Conservation (phyloP, 1,139 yeast species). For the Scheffersomyces titani region DNA sequence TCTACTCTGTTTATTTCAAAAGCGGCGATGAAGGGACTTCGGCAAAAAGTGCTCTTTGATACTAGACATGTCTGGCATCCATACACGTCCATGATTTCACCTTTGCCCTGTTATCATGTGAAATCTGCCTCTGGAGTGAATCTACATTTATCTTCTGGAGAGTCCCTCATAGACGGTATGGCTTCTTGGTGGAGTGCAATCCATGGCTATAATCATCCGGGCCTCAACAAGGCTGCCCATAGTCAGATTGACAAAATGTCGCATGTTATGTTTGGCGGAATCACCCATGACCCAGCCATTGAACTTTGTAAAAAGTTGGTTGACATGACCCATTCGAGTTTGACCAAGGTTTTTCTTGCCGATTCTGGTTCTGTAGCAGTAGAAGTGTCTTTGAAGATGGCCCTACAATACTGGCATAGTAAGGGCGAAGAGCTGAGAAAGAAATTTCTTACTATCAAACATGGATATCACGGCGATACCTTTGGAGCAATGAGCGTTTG, state of each 20-base stretch:
- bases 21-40: not conserved
- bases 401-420: constrained; percentile 13
- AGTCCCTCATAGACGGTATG: constrained; percentile 26
- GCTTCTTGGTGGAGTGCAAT: constrained; percentile 36
- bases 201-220: constrained; percentile 29
- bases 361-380: constrained; percentile 15
- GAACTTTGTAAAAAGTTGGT: constrained; percentile 17
- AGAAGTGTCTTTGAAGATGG: constrained; percentile 11
- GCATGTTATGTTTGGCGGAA: constrained; percentile 33
- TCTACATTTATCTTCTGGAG: constrained; percentile 16
- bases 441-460: constrained; percentile 19
- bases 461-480: constrained; percentile 28
- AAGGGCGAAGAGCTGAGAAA: constrained; percentile 11
- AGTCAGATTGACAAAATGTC: constrained; percentile 22
- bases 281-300: constrained; percentile 30
- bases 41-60: not conserved
- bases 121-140: constrained; percentile 21
- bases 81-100: constrained; percentile 25
- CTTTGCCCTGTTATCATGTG: constrained; percentile 25
- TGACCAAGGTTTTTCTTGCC: constrained; percentile 26
- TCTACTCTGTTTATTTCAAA: not conserved
- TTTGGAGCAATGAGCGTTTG: constrained; percentile 27
- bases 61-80: constrained; percentile 30
- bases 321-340: constrained; percentile 17
- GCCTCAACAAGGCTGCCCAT: constrained; percentile 22